These are phyloP conservation scores for Wickerhamiella cacticola DNA, from an alignment of 805 yeast genomes.

Conservation along the genomic window DNA sequence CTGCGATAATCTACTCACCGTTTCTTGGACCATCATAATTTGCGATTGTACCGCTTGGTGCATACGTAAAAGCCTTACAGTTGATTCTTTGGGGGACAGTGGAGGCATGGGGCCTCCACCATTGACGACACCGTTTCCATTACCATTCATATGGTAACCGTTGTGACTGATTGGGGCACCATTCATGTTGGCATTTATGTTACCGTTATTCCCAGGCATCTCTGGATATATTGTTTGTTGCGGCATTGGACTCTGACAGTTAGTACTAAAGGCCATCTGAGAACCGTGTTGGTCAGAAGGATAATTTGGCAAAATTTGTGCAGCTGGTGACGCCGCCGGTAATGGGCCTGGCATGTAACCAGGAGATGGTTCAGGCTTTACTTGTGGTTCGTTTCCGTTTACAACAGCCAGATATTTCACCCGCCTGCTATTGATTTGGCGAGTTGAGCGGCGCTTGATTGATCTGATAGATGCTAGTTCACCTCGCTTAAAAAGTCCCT, in stretches of 20 bases:
- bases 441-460: constrained; percentile 67
- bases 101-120: too few relatives aligned
- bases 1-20: background rate
- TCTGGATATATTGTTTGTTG: background rate
- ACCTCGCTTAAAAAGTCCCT: constrained; percentile 68
- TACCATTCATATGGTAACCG: too few relatives aligned
- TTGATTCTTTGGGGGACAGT: background rate
- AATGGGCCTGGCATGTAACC: background rate
- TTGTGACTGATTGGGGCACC: too few relatives aligned
- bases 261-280: background rate
- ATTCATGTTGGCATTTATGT: too few relatives aligned
- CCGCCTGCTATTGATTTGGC: constrained; percentile 22
- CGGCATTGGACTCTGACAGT: background rate
- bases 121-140: background rate
- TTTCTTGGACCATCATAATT: constrained; percentile 8
- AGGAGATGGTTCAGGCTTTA: constrained; percentile 8
- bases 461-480: constrained; percentile 58
- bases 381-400: background rate
- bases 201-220: too few relatives aligned
- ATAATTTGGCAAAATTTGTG: background rate
- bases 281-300: background rate
- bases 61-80: constrained; percentile 3
- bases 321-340: background rate
- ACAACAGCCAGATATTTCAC: constrained; percentile 10
- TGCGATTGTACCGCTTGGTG: constrained; percentile 8